phyloP scores from a whole-genome alignment of 2,329 filamentous ascomycete species.

The Fusarium pseudoanthophilum region DNA sequence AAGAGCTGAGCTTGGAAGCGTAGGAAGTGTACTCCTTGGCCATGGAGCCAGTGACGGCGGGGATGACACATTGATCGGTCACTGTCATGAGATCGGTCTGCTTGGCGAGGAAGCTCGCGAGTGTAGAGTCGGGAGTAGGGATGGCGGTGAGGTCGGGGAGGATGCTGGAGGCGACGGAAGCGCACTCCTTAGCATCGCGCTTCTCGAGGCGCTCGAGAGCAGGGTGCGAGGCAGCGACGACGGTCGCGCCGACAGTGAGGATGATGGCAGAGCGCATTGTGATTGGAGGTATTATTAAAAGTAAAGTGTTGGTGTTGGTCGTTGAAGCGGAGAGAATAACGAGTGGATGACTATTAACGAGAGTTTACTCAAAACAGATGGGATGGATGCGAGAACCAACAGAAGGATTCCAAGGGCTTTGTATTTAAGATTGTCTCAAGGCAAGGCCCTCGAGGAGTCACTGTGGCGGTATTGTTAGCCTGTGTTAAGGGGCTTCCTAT shows the following conservation, averaged over 20 bases:
- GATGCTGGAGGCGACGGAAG: conserved; percentile 30
- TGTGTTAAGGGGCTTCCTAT: conserved; percentile 1
- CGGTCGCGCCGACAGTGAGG: conserved; percentile 15
- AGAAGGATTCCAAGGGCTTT: not conserved
- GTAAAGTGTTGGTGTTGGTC: not conserved
- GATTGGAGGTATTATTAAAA: not conserved
- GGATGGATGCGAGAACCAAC: not conserved
- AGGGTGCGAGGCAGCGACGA: conserved; percentile 17
- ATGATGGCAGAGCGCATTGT: conserved; percentile 25
- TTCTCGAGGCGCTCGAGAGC: conserved; percentile 20
- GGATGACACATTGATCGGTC: conserved; percentile 42
- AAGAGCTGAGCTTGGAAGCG: conserved; percentile 35
- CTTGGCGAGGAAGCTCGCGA: conserved; percentile 33
- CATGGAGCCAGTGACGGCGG: conserved; percentile 43
- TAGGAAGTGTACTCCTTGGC: conserved; percentile 44
- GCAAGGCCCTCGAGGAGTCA: not conserved
- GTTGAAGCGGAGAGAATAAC: not conserved
- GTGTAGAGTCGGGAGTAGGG: conserved; percentile 33
- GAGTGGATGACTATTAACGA: not conserved
- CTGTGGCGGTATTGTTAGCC: not conserved
- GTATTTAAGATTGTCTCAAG: not conserved
- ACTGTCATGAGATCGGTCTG: conserved; percentile 34
- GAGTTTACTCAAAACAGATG: not conserved
- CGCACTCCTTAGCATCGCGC: conserved; percentile 36
- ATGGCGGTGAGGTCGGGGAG: conserved; percentile 34